phyloP scores from a whole-genome alignment of 202 grass and related monocot species.

The Carex sylvatica region DNA sequence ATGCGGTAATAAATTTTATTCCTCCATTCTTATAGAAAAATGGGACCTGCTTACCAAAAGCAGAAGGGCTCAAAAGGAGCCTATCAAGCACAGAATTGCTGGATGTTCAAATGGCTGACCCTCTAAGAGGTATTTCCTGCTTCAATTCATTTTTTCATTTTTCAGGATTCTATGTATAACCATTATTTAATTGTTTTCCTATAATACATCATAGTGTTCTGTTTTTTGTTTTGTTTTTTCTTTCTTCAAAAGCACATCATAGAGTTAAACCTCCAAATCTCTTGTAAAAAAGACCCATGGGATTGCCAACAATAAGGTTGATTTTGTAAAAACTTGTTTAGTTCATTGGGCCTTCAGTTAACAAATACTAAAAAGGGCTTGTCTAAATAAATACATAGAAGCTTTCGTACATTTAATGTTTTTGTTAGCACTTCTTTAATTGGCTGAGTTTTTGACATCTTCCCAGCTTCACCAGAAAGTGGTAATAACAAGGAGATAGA shows the following conservation, averaged over 20 bases:
- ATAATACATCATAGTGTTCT: neutral
- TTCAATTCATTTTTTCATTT: neutral
- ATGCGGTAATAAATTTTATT: neutral
- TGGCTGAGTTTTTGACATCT: constrained; percentile 21
- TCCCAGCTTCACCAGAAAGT: constrained; percentile 18
- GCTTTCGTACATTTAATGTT: neutral
- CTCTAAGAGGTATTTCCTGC: constrained; percentile 51
- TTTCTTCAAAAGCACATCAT: neutral
- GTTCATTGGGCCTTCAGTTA: neutral
- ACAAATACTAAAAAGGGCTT: neutral
- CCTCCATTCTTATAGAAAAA: constrained; percentile 59
- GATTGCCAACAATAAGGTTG: no score
- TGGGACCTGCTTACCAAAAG: constrained; percentile 57
- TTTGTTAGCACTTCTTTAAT: constrained; percentile 22
- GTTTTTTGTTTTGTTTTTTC: neutral
- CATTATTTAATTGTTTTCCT: constrained; percentile 5
- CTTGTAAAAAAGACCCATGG: no score
- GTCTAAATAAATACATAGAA: constrained; percentile 18
- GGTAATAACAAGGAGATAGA: constrained; percentile 90
- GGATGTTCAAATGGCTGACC: constrained; percentile 77
- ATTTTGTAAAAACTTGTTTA: neutral
- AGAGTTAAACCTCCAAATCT: neutral
- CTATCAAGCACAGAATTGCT: constrained; percentile 80
- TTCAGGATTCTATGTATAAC: neutral
- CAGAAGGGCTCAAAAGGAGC: constrained; percentile 92